phyloP scores from a whole-genome alignment of 495 filamentous ascomycete species.

The Aspergillus carlsbadensis region DNA sequence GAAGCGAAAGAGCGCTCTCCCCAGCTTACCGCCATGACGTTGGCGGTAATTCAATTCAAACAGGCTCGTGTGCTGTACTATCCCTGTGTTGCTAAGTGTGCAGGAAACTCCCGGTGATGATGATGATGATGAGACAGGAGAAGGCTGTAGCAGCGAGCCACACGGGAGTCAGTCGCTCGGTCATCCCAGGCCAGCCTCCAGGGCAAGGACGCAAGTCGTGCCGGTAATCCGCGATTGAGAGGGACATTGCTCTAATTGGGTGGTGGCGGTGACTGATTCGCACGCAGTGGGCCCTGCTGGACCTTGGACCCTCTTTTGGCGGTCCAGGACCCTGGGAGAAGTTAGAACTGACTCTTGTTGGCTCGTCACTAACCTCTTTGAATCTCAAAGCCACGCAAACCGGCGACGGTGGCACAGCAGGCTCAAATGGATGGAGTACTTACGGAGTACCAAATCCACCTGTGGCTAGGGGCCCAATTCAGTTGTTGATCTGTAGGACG shows the following conservation, averaged over 20 bases:
- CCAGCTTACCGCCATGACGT: neutral
- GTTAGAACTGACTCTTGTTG: neutral
- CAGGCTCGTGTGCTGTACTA: constrained; percentile 7
- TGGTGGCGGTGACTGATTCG: neutral
- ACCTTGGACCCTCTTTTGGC: neutral
- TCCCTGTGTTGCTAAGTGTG: constrained; percentile 14
- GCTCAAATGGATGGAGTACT: constrained; percentile 2
- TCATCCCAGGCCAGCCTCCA: neutral
- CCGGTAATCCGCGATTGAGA: neutral
- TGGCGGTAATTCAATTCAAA: constrained; percentile 4
- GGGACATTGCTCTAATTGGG: neutral
- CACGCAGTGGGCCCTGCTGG: neutral
- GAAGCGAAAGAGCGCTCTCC: neutral
- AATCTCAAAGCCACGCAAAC: neutral
- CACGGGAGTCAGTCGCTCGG: neutral
- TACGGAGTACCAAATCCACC: constrained; percentile 8
- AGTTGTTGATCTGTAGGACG: constrained; percentile 26
- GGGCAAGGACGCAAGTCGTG: neutral
- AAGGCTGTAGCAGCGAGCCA: constrained; percentile 5
- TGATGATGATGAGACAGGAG: neutral
- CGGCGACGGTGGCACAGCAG: neutral
- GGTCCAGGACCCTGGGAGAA: neutral
- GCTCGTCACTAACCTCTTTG: neutral
- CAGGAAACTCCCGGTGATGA: constrained; percentile 10
- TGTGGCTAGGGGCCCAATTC: constrained; percentile 13